These are phyloP conservation scores for Leccinum subgranulosum DNA, from an alignment of 768 basidiomycete species.

Conservation along the genomic window DNA sequence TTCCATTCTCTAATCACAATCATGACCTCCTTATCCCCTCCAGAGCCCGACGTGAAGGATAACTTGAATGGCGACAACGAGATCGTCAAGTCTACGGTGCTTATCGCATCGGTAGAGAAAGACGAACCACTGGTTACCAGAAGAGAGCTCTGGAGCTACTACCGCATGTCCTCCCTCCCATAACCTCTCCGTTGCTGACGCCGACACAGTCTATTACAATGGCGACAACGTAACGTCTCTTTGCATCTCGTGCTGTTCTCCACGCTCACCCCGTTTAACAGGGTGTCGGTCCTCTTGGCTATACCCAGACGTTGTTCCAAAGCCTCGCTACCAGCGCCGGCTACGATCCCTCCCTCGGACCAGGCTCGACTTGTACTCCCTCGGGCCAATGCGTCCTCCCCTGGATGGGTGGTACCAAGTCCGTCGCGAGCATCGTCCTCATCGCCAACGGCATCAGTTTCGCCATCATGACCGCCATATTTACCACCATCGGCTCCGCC, in stretches of 20 bases:
- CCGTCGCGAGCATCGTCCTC: slow-evolving; percentile 74
- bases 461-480: slow-evolving; percentile 75
- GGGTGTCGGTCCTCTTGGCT: slow-evolving; percentile 69
- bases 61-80: slow-evolving; percentile 2
- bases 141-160: slow-evolving; percentile 78
- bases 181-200: not conserved
- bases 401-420: slow-evolving; percentile 70
- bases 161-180: slow-evolving; percentile 38
- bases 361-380: slow-evolving; percentile 65
- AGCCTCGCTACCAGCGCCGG: slow-evolving; percentile 68
- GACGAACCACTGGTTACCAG: slow-evolving; percentile 70
- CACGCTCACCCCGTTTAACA: slow-evolving; percentile 21
- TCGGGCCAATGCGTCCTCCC: slow-evolving; percentile 78
- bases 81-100: slow-evolving; percentile 19
- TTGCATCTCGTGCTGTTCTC: not conserved
- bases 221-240: slow-evolving; percentile 62
- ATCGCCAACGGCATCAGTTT: slow-evolving; percentile 76
- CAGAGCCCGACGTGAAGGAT: slow-evolving; percentile 10
- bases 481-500: slow-evolving; percentile 67
- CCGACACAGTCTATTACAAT: slow-evolving; percentile 67
- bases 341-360: slow-evolving; percentile 66
- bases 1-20: not conserved
- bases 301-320: slow-evolving; percentile 74
- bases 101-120: slow-evolving; percentile 40
- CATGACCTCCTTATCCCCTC: slow-evolving; percentile 14